Percentiles rank a stretch among this genome's conserved stretches.
Conservation (phyloP, 257 asterid genomes). For the Plantago ovata region DNA sequence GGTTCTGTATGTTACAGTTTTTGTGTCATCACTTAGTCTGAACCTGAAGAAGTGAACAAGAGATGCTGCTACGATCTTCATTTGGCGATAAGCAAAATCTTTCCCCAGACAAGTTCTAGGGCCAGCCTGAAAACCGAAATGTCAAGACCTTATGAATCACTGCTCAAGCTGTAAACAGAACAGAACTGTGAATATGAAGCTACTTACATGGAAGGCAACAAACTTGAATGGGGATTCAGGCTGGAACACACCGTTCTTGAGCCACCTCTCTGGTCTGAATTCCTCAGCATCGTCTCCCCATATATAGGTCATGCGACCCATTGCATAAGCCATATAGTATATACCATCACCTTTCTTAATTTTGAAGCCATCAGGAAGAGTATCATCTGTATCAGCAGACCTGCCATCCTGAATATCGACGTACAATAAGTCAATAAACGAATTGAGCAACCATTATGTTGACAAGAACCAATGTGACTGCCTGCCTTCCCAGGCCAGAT, state of each 20-base stretch:
- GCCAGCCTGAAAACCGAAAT: constrained; percentile 49
- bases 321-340: constrained; percentile 56
- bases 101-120: constrained; percentile 61
- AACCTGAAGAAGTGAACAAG: constrained; percentile 52
- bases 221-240: constrained; percentile 73
- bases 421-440: no score
- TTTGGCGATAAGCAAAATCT: constrained; percentile 68
- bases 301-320: constrained; percentile 65
- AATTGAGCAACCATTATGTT: no score
- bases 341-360: constrained; percentile 64
- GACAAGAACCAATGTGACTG: no score
- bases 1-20: constrained; percentile 53
- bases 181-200: neutral
- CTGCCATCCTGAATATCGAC: constrained; percentile 68
- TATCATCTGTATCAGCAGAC: constrained; percentile 61
- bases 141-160: neutral
- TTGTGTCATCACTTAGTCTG: constrained; percentile 35
- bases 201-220: constrained; percentile 58
- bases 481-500: no score
- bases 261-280: constrained; percentile 72
- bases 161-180: neutral
- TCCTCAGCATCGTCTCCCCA: constrained; percentile 77
- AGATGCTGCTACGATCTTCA: constrained; percentile 58
- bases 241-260: constrained; percentile 50
- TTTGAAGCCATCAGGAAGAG: constrained; percentile 64